Base-by-base conservation (phyloP, 2,329 filamentous ascomycete genomes). In the Colletotrichum eleusines region DNA sequence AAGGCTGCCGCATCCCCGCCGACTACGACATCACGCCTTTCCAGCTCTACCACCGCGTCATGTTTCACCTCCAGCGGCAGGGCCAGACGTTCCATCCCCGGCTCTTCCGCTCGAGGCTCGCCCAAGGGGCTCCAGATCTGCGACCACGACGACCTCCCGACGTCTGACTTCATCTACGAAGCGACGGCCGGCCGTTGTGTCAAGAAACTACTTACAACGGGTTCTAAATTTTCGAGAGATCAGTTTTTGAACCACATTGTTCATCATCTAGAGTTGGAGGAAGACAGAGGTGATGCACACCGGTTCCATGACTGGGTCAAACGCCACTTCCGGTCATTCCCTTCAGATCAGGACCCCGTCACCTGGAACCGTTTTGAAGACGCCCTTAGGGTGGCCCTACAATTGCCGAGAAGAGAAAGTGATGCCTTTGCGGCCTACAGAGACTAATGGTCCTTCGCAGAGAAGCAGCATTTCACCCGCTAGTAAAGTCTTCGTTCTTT, bases 1-100 rank as follows among this genome's bases (percentile, higher is more conserved):
- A 53, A 12, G 60, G n/a, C n/a, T n/a, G 53, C 28, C 20, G 33
- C 11, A 20, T 69, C 18, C 23, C 23, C 1, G 61, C 66, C 9
- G 61, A 69, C 46, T 59, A 69, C 62, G 20, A 40, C 7, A 69
- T 69, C 44, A 65, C 3, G 5, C 18, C 66, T 5, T 69, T 65
- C 16, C 61, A 69, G 20, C 44, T 65, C 0, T 69, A 65, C 14
- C 66, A 60, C 16, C 66, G 66, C 3, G 66, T 69, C 16, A 64
- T 69, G 7, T 40, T 35, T 23, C 66, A 69, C 28, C 38, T 65
- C 1, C n/a, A 59, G 1, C 16, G 59, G 14, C 53, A 59, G 3
- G 53, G 53, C 1, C 61, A 51, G 16, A 20, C 16, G 5, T 59
- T 23, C 35, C 53, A 12, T 3, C 33, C 40, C n/a, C 57, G 40